These are phyloP conservation scores for Hygrophoropsis aurantiaca DNA, from an alignment of 768 basidiomycete species.

Conservation along the genomic window DNA sequence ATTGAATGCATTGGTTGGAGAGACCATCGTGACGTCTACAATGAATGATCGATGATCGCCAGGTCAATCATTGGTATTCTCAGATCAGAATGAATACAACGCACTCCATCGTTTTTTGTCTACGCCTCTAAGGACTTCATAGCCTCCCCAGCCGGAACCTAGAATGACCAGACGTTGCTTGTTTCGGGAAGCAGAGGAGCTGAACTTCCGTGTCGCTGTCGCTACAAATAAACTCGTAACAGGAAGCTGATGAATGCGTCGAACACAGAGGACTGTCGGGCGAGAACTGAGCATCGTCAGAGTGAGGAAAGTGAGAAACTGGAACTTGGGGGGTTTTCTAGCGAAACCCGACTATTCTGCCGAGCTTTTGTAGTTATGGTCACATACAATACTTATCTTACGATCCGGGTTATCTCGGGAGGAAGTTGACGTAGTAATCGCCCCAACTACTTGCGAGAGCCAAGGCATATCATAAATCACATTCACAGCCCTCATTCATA, in stretches of 20 bases:
- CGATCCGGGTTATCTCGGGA: neutral
- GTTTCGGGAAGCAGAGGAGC: conserved; percentile 30
- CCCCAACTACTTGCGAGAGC: no score
- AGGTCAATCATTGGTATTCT: neutral
- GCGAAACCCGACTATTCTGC: neutral
- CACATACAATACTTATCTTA: neutral
- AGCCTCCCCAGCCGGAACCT: conserved; percentile 80
- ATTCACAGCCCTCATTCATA: no score
- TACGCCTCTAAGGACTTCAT: conserved; percentile 61
- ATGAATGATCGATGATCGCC: neutral
- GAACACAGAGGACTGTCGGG: conserved; percentile 7
- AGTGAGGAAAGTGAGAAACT: neutral
- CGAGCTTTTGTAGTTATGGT: neutral
- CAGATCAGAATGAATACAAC: conserved; percentile 19
- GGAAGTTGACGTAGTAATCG: no score
- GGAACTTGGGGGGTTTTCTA: neutral
- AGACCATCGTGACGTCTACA: conserved; percentile 64
- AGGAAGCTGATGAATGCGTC: neutral
- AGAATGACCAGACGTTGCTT: conserved; percentile 60
- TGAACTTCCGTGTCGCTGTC: conserved; percentile 35
- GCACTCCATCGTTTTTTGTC: conserved; percentile 74
- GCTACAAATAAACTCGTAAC: neutral
- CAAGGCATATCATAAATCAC: no score
- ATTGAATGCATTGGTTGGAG: conserved; percentile 51
- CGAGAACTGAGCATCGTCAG: conserved; percentile 15